These are phyloP conservation scores for Biscogniauxia mediterranea DNA, from an alignment of 2,329 filamentous ascomycete species.

Conservation along the genomic window DNA sequence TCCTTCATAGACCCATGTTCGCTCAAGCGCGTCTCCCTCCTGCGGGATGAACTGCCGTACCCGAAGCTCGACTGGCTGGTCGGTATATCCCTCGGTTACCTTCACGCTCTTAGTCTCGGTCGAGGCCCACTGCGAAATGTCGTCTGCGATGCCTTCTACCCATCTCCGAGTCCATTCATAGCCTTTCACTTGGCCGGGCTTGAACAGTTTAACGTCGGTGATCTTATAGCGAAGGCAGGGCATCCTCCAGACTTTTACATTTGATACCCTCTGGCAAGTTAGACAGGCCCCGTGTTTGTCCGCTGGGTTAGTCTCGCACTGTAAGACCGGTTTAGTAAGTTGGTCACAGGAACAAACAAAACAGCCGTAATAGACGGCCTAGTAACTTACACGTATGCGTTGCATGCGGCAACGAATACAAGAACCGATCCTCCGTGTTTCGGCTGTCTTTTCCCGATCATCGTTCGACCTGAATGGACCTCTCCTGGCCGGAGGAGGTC, in stretches of 20 bases:
- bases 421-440: slow-evolving; percentile 56
- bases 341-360: slow-evolving; percentile 14
- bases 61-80: slow-evolving; percentile 44
- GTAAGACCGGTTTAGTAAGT: background rate
- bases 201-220: slow-evolving; percentile 56
- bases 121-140: slow-evolving; percentile 56
- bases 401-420: slow-evolving; percentile 63
- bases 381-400: slow-evolving; percentile 53
- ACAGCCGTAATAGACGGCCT: background rate
- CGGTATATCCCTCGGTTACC: slow-evolving; percentile 55
- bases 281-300: slow-evolving; percentile 49
- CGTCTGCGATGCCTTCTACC: slow-evolving; percentile 53
- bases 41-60: slow-evolving; percentile 56
- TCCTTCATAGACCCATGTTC: slow-evolving; percentile 52
- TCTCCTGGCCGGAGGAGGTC: slow-evolving; percentile 40
- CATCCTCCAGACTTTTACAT: slow-evolving; percentile 50
- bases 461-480: slow-evolving; percentile 55
- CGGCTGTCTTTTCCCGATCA: slow-evolving; percentile 52
- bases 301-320: slow-evolving; percentile 53
- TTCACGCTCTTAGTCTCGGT: slow-evolving; percentile 47
- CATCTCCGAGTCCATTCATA: slow-evolving; percentile 60
- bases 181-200: slow-evolving; percentile 56
- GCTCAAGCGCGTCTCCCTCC: slow-evolving; percentile 52
- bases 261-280: slow-evolving; percentile 52
- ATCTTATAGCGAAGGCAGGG: slow-evolving; percentile 62